Conservation (phyloP, 2,329 filamentous ascomycete species). For the Pseudophaeomoniella oleicola region DNA sequence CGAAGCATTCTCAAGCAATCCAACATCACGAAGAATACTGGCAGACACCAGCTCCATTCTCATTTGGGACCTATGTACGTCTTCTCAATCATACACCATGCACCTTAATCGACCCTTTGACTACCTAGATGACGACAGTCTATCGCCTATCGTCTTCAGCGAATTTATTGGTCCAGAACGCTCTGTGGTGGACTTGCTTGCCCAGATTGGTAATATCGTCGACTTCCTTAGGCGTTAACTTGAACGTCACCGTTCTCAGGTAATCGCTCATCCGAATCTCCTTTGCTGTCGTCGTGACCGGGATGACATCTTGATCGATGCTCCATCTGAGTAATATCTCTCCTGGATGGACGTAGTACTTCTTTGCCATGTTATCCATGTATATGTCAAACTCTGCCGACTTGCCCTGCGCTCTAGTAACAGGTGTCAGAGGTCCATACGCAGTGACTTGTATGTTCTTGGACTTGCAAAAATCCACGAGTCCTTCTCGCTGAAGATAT, state of each 20-base stretch:
- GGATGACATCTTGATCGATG: constrained; percentile 44
- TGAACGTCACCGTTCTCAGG: constrained; percentile 39
- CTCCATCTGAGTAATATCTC: constrained; percentile 47
- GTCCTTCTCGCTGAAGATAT: constrained; percentile 29
- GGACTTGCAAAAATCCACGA: constrained; percentile 24
- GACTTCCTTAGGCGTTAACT: constrained; percentile 43
- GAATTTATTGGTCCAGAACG: constrained; percentile 37
- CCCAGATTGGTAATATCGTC: constrained; percentile 35
- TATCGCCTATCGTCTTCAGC: constrained; percentile 23
- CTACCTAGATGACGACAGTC: neutral
- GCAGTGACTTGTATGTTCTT: constrained; percentile 26
- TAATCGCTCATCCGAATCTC: constrained; percentile 46
- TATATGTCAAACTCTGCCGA: constrained; percentile 41
- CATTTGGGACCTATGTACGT: neutral
- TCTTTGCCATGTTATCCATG: constrained; percentile 38
- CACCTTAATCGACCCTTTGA: neutral
- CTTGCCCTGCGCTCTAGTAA: constrained; percentile 32
- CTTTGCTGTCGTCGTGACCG: constrained; percentile 46
- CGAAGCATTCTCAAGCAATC: too few relatives aligned
- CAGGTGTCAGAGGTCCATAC: constrained; percentile 31
- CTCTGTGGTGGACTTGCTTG: constrained; percentile 34
- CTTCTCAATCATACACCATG: neutral
- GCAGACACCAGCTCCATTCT: neutral
- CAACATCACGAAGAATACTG: too few relatives aligned
- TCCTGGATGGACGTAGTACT: constrained; percentile 43